A percentile compares a stretch with the other conserved stretches of the same genome.
Conservation (phyloP, 2,329 filamentous ascomycete species). For the Claviceps africana region DNA sequence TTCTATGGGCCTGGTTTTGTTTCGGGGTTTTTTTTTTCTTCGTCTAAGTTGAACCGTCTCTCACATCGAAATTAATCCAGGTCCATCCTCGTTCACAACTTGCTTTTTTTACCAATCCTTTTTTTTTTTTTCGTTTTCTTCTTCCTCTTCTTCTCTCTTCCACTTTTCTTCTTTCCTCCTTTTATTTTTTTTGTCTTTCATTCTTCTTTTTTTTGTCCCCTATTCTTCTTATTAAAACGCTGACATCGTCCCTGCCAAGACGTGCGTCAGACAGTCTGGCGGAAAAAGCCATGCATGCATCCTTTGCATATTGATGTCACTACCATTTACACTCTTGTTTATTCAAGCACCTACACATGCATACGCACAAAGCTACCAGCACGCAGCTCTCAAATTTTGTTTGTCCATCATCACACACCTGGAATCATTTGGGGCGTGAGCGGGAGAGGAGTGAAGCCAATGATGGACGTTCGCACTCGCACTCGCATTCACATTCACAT, state of each 20-base stretch:
- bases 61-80: neutral
- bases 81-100: neutral
- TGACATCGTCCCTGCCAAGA: neutral
- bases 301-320: neutral
- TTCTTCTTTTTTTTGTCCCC: too few species aligned
- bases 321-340: neutral
- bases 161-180: neutral
- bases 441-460: neutral
- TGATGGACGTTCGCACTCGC: neutral
- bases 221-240: neutral
- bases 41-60: neutral
- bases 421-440: neutral
- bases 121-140: neutral
- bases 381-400: neutral
- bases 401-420: neutral
- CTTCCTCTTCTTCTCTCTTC: neutral
- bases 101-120: neutral
- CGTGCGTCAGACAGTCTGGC: neutral
- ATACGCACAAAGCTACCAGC: neutral
- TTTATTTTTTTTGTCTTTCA: neutral
- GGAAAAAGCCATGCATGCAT: neutral
- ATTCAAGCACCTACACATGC: neutral
- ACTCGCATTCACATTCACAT: neutral
- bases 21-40: neutral
- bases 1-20: neutral